These are phyloP conservation scores for Nannizzia gypsea DNA, from an alignment of 2,329 filamentous ascomycete genomes.

Conservation along the genomic window DNA sequence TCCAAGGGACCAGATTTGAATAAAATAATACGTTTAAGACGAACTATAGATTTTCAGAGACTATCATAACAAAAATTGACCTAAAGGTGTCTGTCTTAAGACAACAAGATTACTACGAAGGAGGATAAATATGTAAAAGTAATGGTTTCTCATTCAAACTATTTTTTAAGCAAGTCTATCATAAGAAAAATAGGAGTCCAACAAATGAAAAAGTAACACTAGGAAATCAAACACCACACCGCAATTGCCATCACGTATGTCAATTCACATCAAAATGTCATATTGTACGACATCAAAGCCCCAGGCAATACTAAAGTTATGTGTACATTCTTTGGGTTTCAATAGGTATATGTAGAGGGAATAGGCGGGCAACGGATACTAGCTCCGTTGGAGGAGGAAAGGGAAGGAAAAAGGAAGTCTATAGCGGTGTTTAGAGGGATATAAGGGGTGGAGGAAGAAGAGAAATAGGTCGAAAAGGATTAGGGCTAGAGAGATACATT, in stretches of 20 bases:
- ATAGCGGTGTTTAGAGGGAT: neutral
- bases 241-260: slow-evolving; percentile 1
- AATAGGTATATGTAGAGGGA: neutral
- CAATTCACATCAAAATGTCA: neutral
- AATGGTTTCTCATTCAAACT: slow-evolving; percentile 1
- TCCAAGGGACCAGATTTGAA: too few species aligned
- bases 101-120: too few species aligned
- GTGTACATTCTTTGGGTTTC: neutral
- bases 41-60: too few species aligned
- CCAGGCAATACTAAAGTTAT: neutral
- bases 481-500: slow-evolving; percentile 13
- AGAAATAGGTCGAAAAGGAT: neutral
- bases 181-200: neutral
- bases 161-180: neutral
- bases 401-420: neutral
- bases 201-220: neutral
- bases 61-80: neutral
- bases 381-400: neutral
- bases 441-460: neutral
- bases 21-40: too few species aligned
- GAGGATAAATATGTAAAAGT: neutral
- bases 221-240: slow-evolving; percentile 2
- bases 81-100: neutral
- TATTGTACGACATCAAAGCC: neutral
- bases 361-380: neutral